Conservation (phyloP, 2,329 filamentous ascomycete species). For the Diaporthe aspalathi region DNA sequence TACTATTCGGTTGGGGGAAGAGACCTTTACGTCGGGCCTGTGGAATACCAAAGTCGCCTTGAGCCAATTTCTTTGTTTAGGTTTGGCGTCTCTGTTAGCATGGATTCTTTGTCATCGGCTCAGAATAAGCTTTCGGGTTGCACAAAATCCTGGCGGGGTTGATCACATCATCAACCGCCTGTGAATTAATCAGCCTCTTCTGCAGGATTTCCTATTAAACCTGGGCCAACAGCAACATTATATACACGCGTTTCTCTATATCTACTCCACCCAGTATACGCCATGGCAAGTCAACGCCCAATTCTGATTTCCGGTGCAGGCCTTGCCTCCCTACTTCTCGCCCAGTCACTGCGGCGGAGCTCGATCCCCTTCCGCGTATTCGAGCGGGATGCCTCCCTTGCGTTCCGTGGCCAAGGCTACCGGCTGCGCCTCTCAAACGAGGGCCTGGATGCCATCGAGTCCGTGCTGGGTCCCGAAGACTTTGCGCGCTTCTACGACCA, state of each 20-base stretch:
- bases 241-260: background rate
- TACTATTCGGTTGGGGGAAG: conserved; percentile 23
- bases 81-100: background rate
- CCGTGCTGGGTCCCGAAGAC: conserved; percentile 59
- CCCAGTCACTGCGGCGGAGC: conserved; percentile 54
- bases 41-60: conserved; percentile 9
- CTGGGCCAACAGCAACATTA: background rate
- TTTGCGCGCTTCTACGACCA: conserved; percentile 68
- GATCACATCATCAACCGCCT: conserved; percentile 3
- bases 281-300: conserved; percentile 41
- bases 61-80: background rate
- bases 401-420: conserved; percentile 72
- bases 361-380: conserved; percentile 65
- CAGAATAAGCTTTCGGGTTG: background rate
- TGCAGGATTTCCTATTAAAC: background rate
- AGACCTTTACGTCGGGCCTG: conserved; percentile 7
- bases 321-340: conserved; percentile 57
- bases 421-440: conserved; percentile 67
- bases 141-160: background rate
- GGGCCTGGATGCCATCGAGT: conserved; percentile 70
- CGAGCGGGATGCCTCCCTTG: conserved; percentile 63
- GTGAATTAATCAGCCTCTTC: conserved; percentile 10
- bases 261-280: background rate
- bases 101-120: conserved; percentile 10
- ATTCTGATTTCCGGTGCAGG: conserved; percentile 56